Percentiles rank a stretch among this genome's conserved stretches.
phyloP scores from a whole-genome alignment of 331 rosid species.

The Rhamnella rubrinervis region DNA sequence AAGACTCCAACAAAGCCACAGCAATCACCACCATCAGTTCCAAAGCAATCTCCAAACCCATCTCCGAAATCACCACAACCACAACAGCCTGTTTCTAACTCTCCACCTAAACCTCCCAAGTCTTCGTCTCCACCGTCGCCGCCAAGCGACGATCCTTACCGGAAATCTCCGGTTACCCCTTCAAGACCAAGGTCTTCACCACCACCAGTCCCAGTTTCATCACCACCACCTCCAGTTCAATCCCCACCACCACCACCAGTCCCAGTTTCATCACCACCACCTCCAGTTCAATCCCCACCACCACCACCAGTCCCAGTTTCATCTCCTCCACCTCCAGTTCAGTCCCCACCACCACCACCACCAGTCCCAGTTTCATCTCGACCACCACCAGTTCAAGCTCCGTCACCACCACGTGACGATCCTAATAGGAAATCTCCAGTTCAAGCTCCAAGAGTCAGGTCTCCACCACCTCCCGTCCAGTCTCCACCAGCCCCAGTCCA shows the following conservation, averaged over 20 bases:
- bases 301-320: not conserved
- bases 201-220: not conserved
- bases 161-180: not conserved
- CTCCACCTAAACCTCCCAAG: not conserved
- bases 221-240: not conserved
- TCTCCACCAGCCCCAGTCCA: not conserved
- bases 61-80: not conserved
- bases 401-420: not conserved
- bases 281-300: not conserved
- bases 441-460: not conserved
- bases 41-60: not conserved
- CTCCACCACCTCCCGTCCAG: not conserved
- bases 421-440: not conserved
- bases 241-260: constrained; percentile 7
- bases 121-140: not conserved
- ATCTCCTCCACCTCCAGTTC: not conserved
- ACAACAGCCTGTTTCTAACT: too few relatives aligned
- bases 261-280: not conserved
- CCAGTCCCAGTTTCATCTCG: not conserved
- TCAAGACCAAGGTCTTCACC: not conserved
- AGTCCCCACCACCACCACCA: constrained; percentile 7
- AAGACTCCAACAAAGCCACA: constrained; percentile 1
- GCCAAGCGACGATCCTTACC: not conserved
- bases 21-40: not conserved
- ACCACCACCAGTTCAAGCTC: not conserved